Percentiles rank a stretch among this genome's conserved stretches.
Conservation (phyloP, 129 eudicot genomes). For the Tanacetum coccineum region DNA sequence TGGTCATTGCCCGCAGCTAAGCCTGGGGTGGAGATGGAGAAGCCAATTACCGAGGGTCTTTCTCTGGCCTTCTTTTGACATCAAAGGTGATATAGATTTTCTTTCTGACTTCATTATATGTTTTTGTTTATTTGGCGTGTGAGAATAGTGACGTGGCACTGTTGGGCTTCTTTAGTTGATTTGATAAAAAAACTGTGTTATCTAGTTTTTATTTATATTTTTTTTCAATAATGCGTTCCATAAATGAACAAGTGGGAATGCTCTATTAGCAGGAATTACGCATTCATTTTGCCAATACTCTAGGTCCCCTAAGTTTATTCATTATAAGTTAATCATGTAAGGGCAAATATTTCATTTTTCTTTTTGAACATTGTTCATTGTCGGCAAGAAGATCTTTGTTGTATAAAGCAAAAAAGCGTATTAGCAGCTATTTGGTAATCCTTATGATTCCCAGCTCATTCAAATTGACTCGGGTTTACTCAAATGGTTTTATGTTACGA, state of each 20-base stretch:
- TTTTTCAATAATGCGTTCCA: conserved; percentile 66
- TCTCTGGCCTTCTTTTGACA: conserved; percentile 95
- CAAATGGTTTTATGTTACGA: conserved; percentile 99
- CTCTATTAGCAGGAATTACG: conserved; percentile 79
- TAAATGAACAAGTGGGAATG: conserved; percentile 86
- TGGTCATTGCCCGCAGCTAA: conserved; percentile 79
- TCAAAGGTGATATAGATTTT: conserved; percentile 59
- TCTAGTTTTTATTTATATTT: too few relatives aligned
- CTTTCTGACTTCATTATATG: not conserved
- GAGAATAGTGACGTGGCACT: too few relatives aligned
- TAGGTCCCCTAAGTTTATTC: conserved; percentile 45
- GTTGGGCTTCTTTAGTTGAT: too few relatives aligned
- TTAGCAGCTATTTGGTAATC: too few relatives aligned
- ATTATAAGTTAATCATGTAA: not conserved
- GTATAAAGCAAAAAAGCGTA: too few relatives aligned
- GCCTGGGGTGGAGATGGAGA: conserved; percentile 90
- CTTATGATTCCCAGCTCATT: conserved; percentile 96
- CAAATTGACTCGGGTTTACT: conserved; percentile 97
- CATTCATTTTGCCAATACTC: conserved; percentile 77
- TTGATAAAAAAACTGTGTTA: too few relatives aligned
- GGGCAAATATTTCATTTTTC: not conserved
- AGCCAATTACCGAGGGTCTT: conserved; percentile 99
- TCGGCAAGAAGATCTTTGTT: conserved; percentile 94
- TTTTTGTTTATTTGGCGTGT: too few relatives aligned
- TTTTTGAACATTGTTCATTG: conserved; percentile 18